phyloP scores from a whole-genome alignment of 805 yeast genomes.

The Barnettozyma botsteinii region DNA sequence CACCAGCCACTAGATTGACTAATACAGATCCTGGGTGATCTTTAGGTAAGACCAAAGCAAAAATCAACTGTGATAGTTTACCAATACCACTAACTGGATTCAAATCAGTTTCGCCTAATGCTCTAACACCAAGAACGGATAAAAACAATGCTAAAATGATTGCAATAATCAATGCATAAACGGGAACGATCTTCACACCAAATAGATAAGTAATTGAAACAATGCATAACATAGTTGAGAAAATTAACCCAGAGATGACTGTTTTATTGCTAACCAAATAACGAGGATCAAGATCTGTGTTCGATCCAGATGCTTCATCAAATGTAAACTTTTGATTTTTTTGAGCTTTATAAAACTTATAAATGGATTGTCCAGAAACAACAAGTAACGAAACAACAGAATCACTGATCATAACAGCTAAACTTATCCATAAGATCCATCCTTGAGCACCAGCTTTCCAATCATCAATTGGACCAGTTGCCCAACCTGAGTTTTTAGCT shows the following conservation, averaged over 20 bases:
- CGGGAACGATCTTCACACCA: slow-evolving; percentile 58
- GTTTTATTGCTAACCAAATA: slow-evolving; percentile 46
- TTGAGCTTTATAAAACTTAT: slow-evolving; percentile 14
- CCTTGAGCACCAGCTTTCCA: slow-evolving; percentile 96
- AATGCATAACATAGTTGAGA: slow-evolving; percentile 65
- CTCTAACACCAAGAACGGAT: slow-evolving; percentile 85
- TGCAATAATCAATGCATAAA: slow-evolving; percentile 63
- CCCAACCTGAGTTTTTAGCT: slow-evolving; percentile 71
- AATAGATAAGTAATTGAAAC: slow-evolving; percentile 61
- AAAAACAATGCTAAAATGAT: slow-evolving; percentile 69
- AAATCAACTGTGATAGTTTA: slow-evolving; percentile 81
- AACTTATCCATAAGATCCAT: slow-evolving; percentile 93
- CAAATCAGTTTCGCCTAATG: slow-evolving; percentile 93
- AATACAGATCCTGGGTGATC: slow-evolving; percentile 75
- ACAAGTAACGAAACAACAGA: slow-evolving; percentile 75
- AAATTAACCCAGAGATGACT: slow-evolving; percentile 53
- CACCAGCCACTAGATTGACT: slow-evolving; percentile 89
- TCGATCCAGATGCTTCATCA: slow-evolving; percentile 11
- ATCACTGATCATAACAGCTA: slow-evolving; percentile 92
- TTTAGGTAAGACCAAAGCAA: slow-evolving; percentile 74
- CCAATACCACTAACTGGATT: slow-evolving; percentile 98
- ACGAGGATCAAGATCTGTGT: slow-evolving; percentile 27
- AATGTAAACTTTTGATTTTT: not conserved
- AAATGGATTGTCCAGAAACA: slow-evolving; percentile 43
- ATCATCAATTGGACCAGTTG: slow-evolving; percentile 82